Evolutionary conservation across 768 basidiomycete species (phyloP).

Genomic region (Leucogyrophana mollusca): DNA sequence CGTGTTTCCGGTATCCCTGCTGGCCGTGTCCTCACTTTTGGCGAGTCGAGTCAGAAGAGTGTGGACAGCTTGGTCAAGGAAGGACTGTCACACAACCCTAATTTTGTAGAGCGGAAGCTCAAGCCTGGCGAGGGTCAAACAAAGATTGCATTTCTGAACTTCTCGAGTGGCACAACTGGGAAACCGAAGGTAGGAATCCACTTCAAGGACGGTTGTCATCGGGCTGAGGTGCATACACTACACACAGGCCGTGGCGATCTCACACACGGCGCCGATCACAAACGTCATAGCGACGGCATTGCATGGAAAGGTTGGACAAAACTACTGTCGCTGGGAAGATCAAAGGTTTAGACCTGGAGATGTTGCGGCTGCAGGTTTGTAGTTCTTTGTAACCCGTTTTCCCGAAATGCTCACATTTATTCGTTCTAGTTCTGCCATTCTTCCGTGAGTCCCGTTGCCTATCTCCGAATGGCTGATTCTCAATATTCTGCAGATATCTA

Average conservation of each 20-base stretch:
- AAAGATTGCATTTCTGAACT: conserved; percentile 64
- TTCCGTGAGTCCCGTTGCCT: conserved; percentile 52
- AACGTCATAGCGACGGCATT: conserved; percentile 61
- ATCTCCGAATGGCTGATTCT: too few relatives aligned
- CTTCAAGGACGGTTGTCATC: not conserved
- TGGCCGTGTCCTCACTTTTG: conserved; percentile 27
- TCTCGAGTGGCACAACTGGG: conserved; percentile 79
- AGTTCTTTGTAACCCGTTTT: conserved; percentile 3
- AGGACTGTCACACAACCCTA: conserved; percentile 29
- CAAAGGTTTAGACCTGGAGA: conserved; percentile 54
- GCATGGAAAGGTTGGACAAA: conserved; percentile 44
- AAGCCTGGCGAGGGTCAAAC: conserved; percentile 57
- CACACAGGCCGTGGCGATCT: conserved; percentile 59
- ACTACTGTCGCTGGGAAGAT: conserved; percentile 37
- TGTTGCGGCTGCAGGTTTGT: conserved; percentile 53
- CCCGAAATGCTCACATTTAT: not conserved
- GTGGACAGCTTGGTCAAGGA: conserved; percentile 52
- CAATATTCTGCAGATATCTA: conserved; percentile 48
- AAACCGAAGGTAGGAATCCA: conserved; percentile 28
- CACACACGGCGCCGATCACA: conserved; percentile 64
- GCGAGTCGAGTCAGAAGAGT: conserved; percentile 19
- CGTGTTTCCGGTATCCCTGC: conserved; percentile 26
- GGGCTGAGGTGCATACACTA: not conserved
- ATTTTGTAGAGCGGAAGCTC: conserved; percentile 47
- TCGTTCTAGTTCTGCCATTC: conserved; percentile 51